phyloP scores from a whole-genome alignment of 2,329 filamentous ascomycete genomes.

The Colletotrichum sp. region DNA sequence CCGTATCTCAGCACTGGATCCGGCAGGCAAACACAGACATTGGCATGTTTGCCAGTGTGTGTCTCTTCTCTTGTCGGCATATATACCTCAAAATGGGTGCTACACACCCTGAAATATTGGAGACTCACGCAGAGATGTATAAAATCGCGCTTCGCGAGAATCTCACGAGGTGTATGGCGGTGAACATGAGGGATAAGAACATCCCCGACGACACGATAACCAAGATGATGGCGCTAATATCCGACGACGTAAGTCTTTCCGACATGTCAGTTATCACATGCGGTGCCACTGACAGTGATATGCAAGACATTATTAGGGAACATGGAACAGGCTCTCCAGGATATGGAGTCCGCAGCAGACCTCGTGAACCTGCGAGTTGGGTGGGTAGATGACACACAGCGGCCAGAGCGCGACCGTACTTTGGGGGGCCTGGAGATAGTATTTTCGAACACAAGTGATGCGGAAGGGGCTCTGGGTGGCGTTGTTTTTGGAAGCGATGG shows the following conservation, averaged over 20 bases:
- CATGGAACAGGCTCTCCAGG: background rate
- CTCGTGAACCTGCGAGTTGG: background rate
- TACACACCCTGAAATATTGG: background rate
- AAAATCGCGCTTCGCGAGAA: constrained; percentile 17
- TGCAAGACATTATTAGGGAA: background rate
- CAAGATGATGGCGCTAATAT: constrained; percentile 23
- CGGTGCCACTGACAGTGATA: background rate
- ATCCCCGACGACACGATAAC: constrained; percentile 25
- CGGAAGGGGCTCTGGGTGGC: background rate
- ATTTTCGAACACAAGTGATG: background rate
- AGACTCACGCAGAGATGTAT: constrained; percentile 18
- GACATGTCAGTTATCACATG: background rate
- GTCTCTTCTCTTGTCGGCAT: constrained; percentile 23
- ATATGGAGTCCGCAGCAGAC: background rate
- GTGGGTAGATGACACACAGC: background rate
- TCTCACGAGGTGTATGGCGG: constrained; percentile 7
- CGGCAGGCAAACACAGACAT: constrained; percentile 20
- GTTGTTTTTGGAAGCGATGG: background rate
- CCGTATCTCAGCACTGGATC: constrained; percentile 22
- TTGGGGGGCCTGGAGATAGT: background rate
- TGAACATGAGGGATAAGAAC: background rate
- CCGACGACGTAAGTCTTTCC: constrained; percentile 10
- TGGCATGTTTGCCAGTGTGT: constrained; percentile 25
- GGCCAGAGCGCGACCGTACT: background rate
- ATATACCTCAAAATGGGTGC: background rate